Evolutionary conservation across 2,329 filamentous ascomycete genomes (phyloP).

Genomic region (Septoria petroselini): DNA sequence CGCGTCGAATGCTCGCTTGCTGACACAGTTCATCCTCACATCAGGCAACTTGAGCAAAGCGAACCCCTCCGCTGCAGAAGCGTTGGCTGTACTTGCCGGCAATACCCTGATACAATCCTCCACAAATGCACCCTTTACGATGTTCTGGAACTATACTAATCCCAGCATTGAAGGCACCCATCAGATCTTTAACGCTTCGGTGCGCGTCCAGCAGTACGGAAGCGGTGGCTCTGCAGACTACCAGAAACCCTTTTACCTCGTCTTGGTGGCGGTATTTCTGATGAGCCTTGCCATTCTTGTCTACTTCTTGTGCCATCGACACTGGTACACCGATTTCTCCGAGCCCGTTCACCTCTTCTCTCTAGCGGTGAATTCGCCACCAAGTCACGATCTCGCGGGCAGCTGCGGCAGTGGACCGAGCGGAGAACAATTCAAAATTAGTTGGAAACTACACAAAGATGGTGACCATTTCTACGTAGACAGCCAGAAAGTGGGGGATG

Average conservation of each 20-base stretch:
- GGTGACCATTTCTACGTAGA: constrained; percentile 55
- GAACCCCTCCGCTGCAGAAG: constrained; percentile 69
- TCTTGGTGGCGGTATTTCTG: constrained; percentile 63
- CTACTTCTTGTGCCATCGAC: constrained; percentile 59
- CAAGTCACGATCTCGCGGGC: constrained; percentile 51
- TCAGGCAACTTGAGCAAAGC: constrained; percentile 43
- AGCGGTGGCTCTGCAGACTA: constrained; percentile 60
- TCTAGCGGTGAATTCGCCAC: constrained; percentile 57
- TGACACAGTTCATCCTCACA: constrained; percentile 46
- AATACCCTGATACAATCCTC: constrained; percentile 63
- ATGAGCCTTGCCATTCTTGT: constrained; percentile 64
- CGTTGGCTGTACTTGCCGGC: constrained; percentile 66
- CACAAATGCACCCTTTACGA: constrained; percentile 59
- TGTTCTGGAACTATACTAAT: constrained; percentile 40
- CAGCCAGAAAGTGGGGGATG: constrained; percentile 37
- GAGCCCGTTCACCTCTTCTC: constrained; percentile 56
- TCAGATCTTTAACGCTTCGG: constrained; percentile 61
- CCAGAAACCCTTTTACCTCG: constrained; percentile 64
- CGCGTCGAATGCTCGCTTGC: constrained; percentile 45
- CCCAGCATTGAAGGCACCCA: constrained; percentile 42
- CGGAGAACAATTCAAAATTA: constrained; percentile 48
- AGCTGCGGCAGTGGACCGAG: constrained; percentile 56
- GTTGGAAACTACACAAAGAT: constrained; percentile 40
- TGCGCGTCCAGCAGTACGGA: constrained; percentile 67
- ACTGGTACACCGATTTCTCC: constrained; percentile 72